Evolutionary conservation across 176 grass and related monocot species (phyloP).

Genomic region (Tuctoria greenei): DNA sequence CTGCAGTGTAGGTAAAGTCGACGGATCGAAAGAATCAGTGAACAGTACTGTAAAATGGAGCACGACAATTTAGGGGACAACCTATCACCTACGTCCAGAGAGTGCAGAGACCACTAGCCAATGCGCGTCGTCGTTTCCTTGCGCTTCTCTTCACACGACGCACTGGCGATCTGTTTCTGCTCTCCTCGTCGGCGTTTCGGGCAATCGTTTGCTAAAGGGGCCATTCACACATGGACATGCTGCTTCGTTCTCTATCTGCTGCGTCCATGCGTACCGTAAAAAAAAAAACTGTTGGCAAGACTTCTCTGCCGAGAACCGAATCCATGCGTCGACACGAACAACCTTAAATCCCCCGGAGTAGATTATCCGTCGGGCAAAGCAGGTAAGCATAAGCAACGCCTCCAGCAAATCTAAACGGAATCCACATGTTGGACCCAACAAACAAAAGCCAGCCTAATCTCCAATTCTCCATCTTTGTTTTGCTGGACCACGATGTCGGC

Average conservation of each 20-base stretch:
- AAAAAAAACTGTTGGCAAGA: too few relatives aligned
- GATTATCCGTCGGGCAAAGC: too few relatives aligned
- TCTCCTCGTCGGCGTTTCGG: background rate
- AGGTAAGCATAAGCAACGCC: too few relatives aligned
- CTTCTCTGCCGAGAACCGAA: background rate
- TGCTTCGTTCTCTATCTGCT: too few relatives aligned
- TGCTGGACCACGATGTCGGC: constrained; percentile 16
- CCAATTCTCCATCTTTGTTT: background rate
- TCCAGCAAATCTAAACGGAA: background rate
- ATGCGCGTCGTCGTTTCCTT: constrained; percentile 13
- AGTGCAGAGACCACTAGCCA: constrained; percentile 34
- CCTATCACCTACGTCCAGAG: constrained; percentile 25
- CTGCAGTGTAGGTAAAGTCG: background rate
- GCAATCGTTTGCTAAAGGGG: background rate
- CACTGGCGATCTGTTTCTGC: background rate
- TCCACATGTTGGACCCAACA: background rate
- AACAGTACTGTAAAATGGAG: background rate
- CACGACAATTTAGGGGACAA: constrained; percentile 37
- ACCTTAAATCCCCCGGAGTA: too few relatives aligned
- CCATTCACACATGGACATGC: background rate
- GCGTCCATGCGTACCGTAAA: too few relatives aligned
- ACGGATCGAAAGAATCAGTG: background rate
- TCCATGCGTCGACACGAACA: background rate
- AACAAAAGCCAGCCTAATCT: too few relatives aligned
- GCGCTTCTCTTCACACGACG: background rate